These are phyloP conservation scores for Penicillium argentinense DNA, from an alignment of 495 filamentous ascomycete genomes.

Conservation along the genomic window DNA sequence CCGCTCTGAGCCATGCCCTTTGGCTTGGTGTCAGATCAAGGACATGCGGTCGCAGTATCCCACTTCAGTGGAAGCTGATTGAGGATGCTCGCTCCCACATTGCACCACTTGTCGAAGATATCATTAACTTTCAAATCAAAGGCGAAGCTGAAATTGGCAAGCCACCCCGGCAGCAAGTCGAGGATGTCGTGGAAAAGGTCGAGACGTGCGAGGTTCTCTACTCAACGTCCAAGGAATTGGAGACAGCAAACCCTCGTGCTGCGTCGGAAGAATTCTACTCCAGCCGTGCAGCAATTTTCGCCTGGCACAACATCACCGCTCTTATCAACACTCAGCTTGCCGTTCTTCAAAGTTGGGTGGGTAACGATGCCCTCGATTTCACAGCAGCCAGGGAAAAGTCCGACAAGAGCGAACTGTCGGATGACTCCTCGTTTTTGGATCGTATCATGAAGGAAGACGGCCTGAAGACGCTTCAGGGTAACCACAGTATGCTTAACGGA, in stretches of 20 bases:
- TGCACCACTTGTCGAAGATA: constrained; percentile 73
- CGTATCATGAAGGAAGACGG: constrained; percentile 98
- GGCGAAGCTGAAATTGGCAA: constrained; percentile 91
- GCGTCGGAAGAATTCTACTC: constrained; percentile 72
- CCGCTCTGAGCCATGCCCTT: constrained; percentile 74
- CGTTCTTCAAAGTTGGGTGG: constrained; percentile 92
- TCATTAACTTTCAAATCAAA: constrained; percentile 90
- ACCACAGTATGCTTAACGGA: constrained; percentile 77
- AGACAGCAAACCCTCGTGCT: constrained; percentile 66
- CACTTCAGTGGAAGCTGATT: constrained; percentile 77
- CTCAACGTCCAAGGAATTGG: constrained; percentile 73
- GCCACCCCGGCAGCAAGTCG: constrained; percentile 78
- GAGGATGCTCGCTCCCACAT: constrained; percentile 73
- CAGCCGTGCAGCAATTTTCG: constrained; percentile 81
- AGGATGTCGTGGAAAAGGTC: constrained; percentile 83
- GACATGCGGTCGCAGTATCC: constrained; percentile 76
- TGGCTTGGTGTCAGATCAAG: constrained; percentile 87
- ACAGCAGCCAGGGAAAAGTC: constrained; percentile 53
- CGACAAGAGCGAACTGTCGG: constrained; percentile 64
- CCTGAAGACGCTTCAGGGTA: constrained; percentile 82
- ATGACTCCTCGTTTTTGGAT: constrained; percentile 91
- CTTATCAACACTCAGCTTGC: constrained; percentile 93
- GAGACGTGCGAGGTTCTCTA: constrained; percentile 83
- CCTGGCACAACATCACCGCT: constrained; percentile 98
- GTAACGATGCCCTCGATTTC: constrained; percentile 93